A percentile compares a stretch with the other conserved stretches of the same genome.
phyloP scores from a whole-genome alignment of 352 stramenopile species.

The Phytopythium mirpurense region DNA sequence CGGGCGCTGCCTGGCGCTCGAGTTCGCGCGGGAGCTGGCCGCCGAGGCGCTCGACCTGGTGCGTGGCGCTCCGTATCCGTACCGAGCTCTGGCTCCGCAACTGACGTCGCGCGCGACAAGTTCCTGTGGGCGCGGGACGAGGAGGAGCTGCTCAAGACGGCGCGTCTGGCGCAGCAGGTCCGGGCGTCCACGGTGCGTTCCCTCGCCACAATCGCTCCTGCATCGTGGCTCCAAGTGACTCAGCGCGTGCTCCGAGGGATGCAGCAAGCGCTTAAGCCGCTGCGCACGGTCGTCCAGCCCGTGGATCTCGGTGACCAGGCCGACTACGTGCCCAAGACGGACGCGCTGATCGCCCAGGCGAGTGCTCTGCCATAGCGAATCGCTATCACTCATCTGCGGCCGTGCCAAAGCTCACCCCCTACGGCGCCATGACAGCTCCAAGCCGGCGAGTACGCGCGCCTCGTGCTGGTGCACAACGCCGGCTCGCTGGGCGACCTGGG shows the following conservation, averaged over 20 bases:
- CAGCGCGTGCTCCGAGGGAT: not conserved
- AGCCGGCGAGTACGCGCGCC: constrained; percentile 22
- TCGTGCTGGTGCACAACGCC: constrained; percentile 83
- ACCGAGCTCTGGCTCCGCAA: no score
- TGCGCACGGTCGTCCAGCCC: constrained; percentile 27
- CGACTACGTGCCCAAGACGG: constrained; percentile 49
- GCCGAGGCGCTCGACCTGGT: constrained; percentile 47
- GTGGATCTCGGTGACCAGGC: constrained; percentile 41
- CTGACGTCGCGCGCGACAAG: constrained; percentile 12
- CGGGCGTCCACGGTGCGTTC: constrained; percentile 18
- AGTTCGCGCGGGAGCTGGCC: constrained; percentile 45
- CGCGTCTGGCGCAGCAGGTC: constrained; percentile 25
- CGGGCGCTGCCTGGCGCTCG: constrained; percentile 61
- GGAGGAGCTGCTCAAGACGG: constrained; percentile 47
- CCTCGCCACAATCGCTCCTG: no score
- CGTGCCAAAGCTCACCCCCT: no score
- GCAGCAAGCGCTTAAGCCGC: constrained; percentile 9
- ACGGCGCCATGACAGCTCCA: constrained; percentile 14
- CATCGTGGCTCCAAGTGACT: not conserved
- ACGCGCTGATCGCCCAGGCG: constrained; percentile 31
- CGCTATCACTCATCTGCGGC: no score
- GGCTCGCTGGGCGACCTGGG: constrained; percentile 68
- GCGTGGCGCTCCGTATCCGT: not conserved
- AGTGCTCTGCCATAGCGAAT: no score
- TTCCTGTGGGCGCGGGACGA: constrained; percentile 52